Evolutionary conservation across 1,284 basidiomycete genomes (phyloP), one percentile per base, ranked within the genome.

Genomic region (Cutaneotrichosporon daszewskae): DNA sequence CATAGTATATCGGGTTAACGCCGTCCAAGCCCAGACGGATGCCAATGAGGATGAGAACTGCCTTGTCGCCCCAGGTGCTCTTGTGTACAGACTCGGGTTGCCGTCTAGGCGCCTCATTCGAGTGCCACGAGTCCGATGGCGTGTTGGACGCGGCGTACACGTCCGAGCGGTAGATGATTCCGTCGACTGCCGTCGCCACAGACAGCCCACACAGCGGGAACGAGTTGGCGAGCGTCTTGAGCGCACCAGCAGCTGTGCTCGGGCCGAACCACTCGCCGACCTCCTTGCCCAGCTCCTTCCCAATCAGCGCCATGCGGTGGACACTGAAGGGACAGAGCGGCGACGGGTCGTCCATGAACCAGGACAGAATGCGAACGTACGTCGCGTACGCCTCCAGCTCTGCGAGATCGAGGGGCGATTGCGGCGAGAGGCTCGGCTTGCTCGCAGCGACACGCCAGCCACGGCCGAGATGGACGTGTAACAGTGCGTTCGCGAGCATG

Each of bases 211-310:
- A 83, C 38, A 85, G 81, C 2, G 86, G 83, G 69, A 86, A 96
- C 0, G 79, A 77, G 60, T 84, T 79, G 20, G 87, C 83, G 8
- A 95, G 79, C 0, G 81, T 78, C 84, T 86, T 89, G 73, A 97
- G 86, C 13, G 90, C 92, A 26, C 91, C 91, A 6, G 92, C 90
- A 23, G 94, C 94, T 0, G 89, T 94, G 63, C 88, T 94, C 0
- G 94, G 94, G 0, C 94, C 94, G 61, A 97, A 97, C 94, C 94
- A 97, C 68, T 91, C 86, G 3, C 94, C 94, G 0, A 96, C 85
- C 55, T 92, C 88, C 55, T 89, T 96, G 12, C 94, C 94, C 1
- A 96, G 77, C 53, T 91, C 85, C 65, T 95, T 94, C 3, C 94
- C 94, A 10, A 91, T 86, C 14, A 90, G 74, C 0, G 92, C 92